phyloP scores from a whole-genome alignment of 805 yeast species.

The Pichia insulana region DNA sequence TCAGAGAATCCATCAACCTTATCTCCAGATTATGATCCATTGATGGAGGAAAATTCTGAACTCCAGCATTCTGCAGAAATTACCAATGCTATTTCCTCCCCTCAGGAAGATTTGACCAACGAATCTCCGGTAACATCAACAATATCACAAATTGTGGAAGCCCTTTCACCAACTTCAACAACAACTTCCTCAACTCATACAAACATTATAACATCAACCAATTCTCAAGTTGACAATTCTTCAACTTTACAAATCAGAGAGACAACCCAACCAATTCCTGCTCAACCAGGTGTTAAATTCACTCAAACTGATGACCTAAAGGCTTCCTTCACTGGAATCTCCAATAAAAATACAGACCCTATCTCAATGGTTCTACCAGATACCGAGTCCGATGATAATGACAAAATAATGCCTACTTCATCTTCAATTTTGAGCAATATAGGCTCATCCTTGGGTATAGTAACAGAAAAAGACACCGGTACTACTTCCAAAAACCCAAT shows the following conservation, averaged over 20 bases:
- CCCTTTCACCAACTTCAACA: slow-evolving; percentile 4
- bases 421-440: slow-evolving; percentile 3
- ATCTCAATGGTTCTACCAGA: slow-evolving; percentile 8
- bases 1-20: too few relatives aligned
- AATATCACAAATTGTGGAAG: slow-evolving; percentile 7
- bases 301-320: slow-evolving; percentile 27
- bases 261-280: slow-evolving; percentile 9
- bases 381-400: neutral
- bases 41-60: too few relatives aligned
- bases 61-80: too few relatives aligned
- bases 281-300: slow-evolving; percentile 21
- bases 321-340: slow-evolving; percentile 34
- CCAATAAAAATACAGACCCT: slow-evolving; percentile 16
- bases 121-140: slow-evolving; percentile 1
- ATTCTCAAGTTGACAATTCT: neutral
- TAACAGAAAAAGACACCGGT: neutral
- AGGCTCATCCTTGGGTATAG: slow-evolving; percentile 3
- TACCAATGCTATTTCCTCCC: too few relatives aligned
- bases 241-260: neutral
- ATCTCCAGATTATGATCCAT: too few relatives aligned
- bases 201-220: slow-evolving; percentile 4
- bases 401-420: neutral
- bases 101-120: neutral
- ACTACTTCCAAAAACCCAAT: neutral
- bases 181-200: slow-evolving; percentile 6